Percentiles rank a stretch among this genome's conserved stretches.
Evolutionary conservation across 1,139 yeast genomes (phyloP).

Genomic region (Hyphopichia buzzinii): DNA sequence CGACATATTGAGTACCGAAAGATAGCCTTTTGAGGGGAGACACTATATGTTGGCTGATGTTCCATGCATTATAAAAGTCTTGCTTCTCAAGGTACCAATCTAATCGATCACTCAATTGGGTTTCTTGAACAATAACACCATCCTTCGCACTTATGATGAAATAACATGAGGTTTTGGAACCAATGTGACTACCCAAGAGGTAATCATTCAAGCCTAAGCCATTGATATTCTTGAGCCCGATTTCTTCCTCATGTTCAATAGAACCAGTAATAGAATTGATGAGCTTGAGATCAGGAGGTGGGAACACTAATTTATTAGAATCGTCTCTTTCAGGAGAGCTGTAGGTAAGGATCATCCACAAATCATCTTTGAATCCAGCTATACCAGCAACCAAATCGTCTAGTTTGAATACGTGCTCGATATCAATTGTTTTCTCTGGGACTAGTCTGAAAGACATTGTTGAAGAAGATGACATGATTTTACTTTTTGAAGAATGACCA

Average conservation of each 20-base stretch:
- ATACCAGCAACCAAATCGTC: slow-evolving; percentile 76
- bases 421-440: slow-evolving; percentile 54
- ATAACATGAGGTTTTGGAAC: slow-evolving; percentile 40
- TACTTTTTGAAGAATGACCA: slow-evolving; percentile 26
- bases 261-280: slow-evolving; percentile 65
- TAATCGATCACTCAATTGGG: slow-evolving; percentile 64
- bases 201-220: slow-evolving; percentile 79
- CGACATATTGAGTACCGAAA: slow-evolving; percentile 64
- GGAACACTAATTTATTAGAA: slow-evolving; percentile 26
- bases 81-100: slow-evolving; percentile 67
- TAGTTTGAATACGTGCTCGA: slow-evolving; percentile 55
- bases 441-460: slow-evolving; percentile 56
- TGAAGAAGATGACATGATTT: slow-evolving; percentile 63
- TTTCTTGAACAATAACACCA: slow-evolving; percentile 72
- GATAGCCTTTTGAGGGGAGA: slow-evolving; percentile 49
- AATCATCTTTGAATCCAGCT: slow-evolving; percentile 67
- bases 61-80: slow-evolving; percentile 70
- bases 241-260: slow-evolving; percentile 81
- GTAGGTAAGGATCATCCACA: slow-evolving; percentile 59
- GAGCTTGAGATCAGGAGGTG: slow-evolving; percentile 69
- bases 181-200: slow-evolving; percentile 54
- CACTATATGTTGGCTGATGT: slow-evolving; percentile 59
- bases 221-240: slow-evolving; percentile 59
- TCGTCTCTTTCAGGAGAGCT: slow-evolving; percentile 36
- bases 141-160: slow-evolving; percentile 79